Base-by-base conservation (phyloP, 768 basidiomycete species). In the Mycena haematopus region DNA sequence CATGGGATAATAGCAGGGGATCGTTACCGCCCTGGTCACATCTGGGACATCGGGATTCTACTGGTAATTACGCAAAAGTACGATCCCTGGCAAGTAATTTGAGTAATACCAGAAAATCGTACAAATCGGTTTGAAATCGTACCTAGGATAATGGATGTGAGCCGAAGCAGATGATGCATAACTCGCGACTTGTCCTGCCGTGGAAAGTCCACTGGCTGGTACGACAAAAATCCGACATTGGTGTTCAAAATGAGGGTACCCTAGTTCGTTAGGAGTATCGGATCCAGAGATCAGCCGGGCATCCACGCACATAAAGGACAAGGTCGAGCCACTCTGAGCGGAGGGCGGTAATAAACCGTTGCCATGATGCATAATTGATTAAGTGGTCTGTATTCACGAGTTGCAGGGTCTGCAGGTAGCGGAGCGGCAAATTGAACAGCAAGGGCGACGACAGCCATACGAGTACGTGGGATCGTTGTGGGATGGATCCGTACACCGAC, bases 201-300 rank as follows among this genome's bases (percentile, higher is more conserved):
- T 17, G 21, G 46, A 19, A n/a, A n/a, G 19, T 7, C 29, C 46
- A 15, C 15, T 31, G 5, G 27, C 35, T 4, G 35, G 46, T 25
- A 50, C n/a, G 56, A 33, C 56, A 58, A 40, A 40, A 58, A 36
- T 6, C 35, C 56, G 7, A 58, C 38, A 22, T 58, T 58, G 2
- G 56, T 50, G 22, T 58, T 58, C 13, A 58, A 14, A 22, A 58
- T 40, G n/a, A 58, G 33, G 11, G 56, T 50, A 2, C 47, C 56
- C 56, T 58, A 17, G 50, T 8, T n/a, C 19, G 17, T 42, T 42
- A 3, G 17, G 8, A 42, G 40, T 17, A 42, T 42, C 40, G 13
- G 14, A 1, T 42, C 4, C 19, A 38, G 36, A 38, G 40, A n/a
- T 42, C 8, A 8, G n/a, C n/a, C n/a, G n/a, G n/a, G 13, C 8